phyloP scores from a whole-genome alignment of 2,329 filamentous ascomycete species.

The Tolypocladium tundrense region DNA sequence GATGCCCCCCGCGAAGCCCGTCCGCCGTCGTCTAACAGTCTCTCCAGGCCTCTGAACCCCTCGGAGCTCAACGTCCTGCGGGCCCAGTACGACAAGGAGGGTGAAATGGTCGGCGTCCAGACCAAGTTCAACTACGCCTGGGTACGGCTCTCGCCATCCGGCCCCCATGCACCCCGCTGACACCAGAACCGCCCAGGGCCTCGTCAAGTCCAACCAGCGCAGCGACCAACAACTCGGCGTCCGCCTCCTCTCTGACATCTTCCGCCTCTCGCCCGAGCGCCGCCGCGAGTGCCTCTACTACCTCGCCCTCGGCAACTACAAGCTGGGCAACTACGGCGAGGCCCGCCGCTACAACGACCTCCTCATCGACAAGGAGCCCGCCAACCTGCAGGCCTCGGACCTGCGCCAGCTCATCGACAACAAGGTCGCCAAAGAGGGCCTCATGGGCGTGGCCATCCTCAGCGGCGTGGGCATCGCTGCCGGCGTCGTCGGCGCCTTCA shows the following conservation, averaged over 20 bases:
- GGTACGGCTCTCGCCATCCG: constrained; percentile 40
- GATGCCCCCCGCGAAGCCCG: constrained; percentile 1
- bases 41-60: constrained; percentile 67
- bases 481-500: constrained; percentile 80
- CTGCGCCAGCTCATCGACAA: constrained; percentile 85
- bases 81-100: constrained; percentile 93
- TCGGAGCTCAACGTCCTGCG: constrained; percentile 89
- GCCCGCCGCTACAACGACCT: constrained; percentile 91
- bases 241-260: constrained; percentile 89
- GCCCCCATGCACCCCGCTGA: background rate
- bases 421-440: constrained; percentile 86
- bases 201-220: constrained; percentile 84
- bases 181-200: constrained; percentile 46
- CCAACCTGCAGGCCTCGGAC: constrained; percentile 83
- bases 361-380: constrained; percentile 80
- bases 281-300: constrained; percentile 98
- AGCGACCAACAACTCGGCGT: constrained; percentile 90
- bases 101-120: constrained; percentile 90
- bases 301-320: constrained; percentile 93
- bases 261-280: constrained; percentile 83
- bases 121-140: constrained; percentile 99
- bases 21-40: constrained; percentile 2
- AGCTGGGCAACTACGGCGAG: constrained; percentile 94
- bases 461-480: constrained; percentile 87
- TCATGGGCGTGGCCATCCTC: constrained; percentile 90